Evolutionary conservation across 805 yeast genomes (phyloP).

Genomic region (Osmozyma mogii): DNA sequence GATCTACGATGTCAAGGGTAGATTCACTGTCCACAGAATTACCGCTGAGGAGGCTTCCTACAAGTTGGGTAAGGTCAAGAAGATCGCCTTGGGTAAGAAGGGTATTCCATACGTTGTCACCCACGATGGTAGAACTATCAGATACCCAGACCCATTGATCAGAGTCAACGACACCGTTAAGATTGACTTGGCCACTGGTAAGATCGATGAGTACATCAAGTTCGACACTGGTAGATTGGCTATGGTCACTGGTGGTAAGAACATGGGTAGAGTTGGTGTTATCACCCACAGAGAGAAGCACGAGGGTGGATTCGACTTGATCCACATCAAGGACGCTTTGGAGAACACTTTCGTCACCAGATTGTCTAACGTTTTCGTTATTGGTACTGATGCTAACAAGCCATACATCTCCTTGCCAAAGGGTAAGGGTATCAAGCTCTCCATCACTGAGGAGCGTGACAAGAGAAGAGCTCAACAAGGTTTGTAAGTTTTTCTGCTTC

Average conservation of each 20-base stretch:
- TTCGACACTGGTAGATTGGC: conserved; percentile 34
- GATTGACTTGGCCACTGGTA: conserved; percentile 20
- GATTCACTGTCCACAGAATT: conserved; percentile 22
- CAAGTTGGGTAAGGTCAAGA: conserved; percentile 21
- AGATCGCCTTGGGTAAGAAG: conserved; percentile 19
- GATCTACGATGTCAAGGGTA: conserved; percentile 21
- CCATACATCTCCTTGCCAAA: conserved; percentile 35
- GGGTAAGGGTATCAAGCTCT: conserved; percentile 38
- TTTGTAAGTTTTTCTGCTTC: too few species aligned
- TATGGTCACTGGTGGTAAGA: conserved; percentile 38
- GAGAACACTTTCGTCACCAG: conserved; percentile 37
- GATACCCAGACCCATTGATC: conserved; percentile 20
- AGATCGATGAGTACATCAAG: conserved; percentile 26
- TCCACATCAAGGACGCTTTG: conserved; percentile 34
- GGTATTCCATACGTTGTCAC: conserved; percentile 20
- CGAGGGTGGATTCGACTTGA: conserved; percentile 38
- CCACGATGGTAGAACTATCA: conserved; percentile 22
- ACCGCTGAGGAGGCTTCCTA: conserved; percentile 20
- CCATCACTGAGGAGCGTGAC: conserved; percentile 38
- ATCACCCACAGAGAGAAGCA: conserved; percentile 36
- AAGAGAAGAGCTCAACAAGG: conserved; percentile 36
- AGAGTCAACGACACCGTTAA: conserved; percentile 18
- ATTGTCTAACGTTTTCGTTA: conserved; percentile 33
- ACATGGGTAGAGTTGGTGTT: conserved; percentile 38
- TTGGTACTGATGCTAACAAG: conserved; percentile 35